A percentile compares a stretch with the other conserved stretches of the same genome.
phyloP scores from a whole-genome alignment of 768 basidiomycete genomes.

The Russula earlei region DNA sequence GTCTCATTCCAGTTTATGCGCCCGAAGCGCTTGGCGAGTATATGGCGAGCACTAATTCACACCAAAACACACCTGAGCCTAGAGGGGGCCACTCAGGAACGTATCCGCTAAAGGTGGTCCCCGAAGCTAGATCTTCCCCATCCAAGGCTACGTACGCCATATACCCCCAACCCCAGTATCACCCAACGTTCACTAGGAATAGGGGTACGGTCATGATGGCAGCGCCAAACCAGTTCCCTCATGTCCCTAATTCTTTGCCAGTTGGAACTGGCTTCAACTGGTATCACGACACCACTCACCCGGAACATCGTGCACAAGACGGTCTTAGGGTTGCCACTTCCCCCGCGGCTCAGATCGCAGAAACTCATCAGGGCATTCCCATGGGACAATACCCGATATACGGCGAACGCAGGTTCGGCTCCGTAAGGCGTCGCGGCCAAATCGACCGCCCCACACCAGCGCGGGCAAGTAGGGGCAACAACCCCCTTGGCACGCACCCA shows the following conservation, averaged over 20 bases:
- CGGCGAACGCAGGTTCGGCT: constrained; percentile 3
- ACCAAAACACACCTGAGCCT: constrained; percentile 28
- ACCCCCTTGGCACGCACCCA: not conserved
- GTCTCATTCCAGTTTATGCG: constrained; percentile 55
- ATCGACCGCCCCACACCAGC: not conserved
- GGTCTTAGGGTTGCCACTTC: not conserved
- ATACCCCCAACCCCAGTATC: constrained; percentile 10
- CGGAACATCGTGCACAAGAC: not conserved
- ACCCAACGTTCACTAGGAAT: constrained; percentile 1
- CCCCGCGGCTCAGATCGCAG: not conserved
- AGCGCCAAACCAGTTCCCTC: not conserved
- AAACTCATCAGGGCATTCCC: not conserved
- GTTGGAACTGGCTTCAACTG: constrained; percentile 8
- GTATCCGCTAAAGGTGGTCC: not conserved
- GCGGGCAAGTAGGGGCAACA: not conserved
- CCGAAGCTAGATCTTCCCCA: constrained; percentile 1
- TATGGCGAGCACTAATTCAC: constrained; percentile 34
- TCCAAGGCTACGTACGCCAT: not conserved
- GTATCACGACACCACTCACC: constrained; percentile 4
- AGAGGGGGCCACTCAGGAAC: constrained; percentile 11
- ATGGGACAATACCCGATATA: not conserved
- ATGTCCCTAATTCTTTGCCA: not conserved
- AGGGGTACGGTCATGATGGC: not conserved
- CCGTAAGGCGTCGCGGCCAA: constrained; percentile 6
- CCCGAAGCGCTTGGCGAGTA: constrained; percentile 64